Base-by-base conservation (phyloP, 805 yeast genomes). In the Scheffersomyces stipitis region DNA sequence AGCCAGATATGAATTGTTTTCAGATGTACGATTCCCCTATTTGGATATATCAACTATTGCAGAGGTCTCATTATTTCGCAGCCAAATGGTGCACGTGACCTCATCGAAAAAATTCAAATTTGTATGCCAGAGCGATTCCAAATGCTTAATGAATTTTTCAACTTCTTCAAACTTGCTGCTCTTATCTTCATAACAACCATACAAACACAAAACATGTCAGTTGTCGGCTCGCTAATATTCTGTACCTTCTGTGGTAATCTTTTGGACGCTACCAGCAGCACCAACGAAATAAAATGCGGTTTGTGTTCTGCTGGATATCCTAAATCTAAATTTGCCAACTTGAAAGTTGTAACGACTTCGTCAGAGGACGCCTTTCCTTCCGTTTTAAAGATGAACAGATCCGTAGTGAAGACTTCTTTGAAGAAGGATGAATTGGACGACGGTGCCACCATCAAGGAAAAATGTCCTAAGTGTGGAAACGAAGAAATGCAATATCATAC, bases 401-500 rank as follows among this genome's bases (percentile, higher is more conserved):
- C 98, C 5, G 86, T 86, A 2, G 99, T 93, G 30, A 91, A 93
- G 66, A 90, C 98, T 0, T 64, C 81, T 1, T 72, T 90, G 57
- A 80, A 78, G 54, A 77, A 76, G 18, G 80, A 79, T 45, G 97
- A 91, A 48, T 65, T 86, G 31, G 95, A 83, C 42, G 97, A 89
- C 42, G 99, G 98, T 45, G 99, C 99, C 27, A 85, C 95, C 9
- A 93, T 93, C 61, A 86, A 90, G 61, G 99, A 93, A 63, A 90
- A 86, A 58, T 93, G 99, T 73, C 98, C 98, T n/a, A 81, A 90
- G 64, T 93, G 99, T 78, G 96, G 96, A 33, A 78, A 90, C 64
- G 97, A 93, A 57, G 97, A 93, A 64, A 95, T 95, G 99, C 90
- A 83, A 60, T 93, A 91, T 61, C 98, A 93, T 58, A 93, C 99